Base-by-base conservation (phyloP, 2,329 filamentous ascomycete genomes). In the Trichophyton mentagrophytes region DNA sequence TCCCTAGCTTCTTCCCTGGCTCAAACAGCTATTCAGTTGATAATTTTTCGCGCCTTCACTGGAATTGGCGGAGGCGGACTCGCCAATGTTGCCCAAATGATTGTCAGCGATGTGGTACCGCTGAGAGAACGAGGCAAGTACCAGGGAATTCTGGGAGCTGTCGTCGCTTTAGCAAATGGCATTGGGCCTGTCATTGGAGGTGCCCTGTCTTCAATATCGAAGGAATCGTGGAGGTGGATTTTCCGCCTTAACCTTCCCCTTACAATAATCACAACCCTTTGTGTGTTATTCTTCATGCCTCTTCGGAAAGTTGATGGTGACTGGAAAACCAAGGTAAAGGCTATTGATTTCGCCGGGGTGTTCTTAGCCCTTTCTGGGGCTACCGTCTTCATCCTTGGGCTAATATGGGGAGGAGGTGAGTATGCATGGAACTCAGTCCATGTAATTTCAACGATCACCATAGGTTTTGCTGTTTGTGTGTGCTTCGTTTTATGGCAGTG, bases 31-130 rank as follows among this genome's bases (percentile, higher is more conserved):
- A 76, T 78, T 4, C 79, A 82, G 70, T 76, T 87, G 3, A 85
- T 85, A 68, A 71, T 80, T 33, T 85, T 85, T 66, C 77, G 84
- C 17, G 83, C 77, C 4, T 69, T 85, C 20, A 79, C 82, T 1
- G 84, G 84, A 49, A 74, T 86, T 11, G 83, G 82, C 8, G 80
- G 79, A 46, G 84, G 84, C 1, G 84, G 84, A 1, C 77, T 86
- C 33, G 79, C 78, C 61, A 81, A 79, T 2, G 71, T 85, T 27
- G 73, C 78, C 4, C 82, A 83, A 75, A 84, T 85, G 69, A 83
- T 85, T 49, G 78, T 85, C 9, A 80, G 77, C n/a, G 83, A 85
- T 65, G 74, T 85, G 3, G 81, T 84, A 0, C 80, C 81, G 1
- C 72, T 85, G 3, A 77, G 82, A 64, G 78, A 83, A 65, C 72